Base-by-base conservation (phyloP, 768 basidiomycete species). In the Infundibulicybe gibba region DNA sequence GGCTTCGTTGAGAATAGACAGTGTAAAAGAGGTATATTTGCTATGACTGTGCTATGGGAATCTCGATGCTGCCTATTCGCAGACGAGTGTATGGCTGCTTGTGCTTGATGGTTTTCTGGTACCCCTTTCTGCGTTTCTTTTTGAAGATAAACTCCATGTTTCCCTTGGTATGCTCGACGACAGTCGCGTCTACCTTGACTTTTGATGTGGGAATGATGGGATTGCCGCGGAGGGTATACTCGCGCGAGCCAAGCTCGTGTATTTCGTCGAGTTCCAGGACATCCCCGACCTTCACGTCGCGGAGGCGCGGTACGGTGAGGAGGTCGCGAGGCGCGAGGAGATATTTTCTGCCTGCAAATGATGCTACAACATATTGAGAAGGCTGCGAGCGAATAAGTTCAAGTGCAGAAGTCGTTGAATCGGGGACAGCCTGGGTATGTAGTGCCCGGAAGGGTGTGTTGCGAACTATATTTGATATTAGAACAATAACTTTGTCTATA, bases 51-150 rank as follows among this genome's bases (percentile, higher is more conserved):
- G 49, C n/a, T 51, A 54, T 48, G 49, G 58, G 62, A 54, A 78
- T 65, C 41, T 77, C 71, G 53, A 99, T 93, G 40, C 85, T 76
- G 15, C 94, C 93, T 54, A 99, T 87, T 43, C 94, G 79, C 49
- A 99, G 77, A 61, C 94, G 81, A n/a, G 95, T 98, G 71, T 90
- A 98, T 2, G 87, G 88, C 62, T 94, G 92, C 67, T 97, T 98
- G 66, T 92, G 87, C 63, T 82, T 79, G 53, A 97, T 90, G 6
- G 90, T 93, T 70, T 91, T 90, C 69, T 89, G 82, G 70, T 98
- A 98, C 9, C 95, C 94, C 75, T 98, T 97, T 83, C 97, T 85
- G 69, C 94, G 74, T 76, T 98, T 99, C 75, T 94, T 95, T 76
- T 97, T 97, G 70, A 94, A 81, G 45, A 90, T 88, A 57, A 74